Evolutionary conservation across 139 green algal genomes (phyloP).

Genomic region (Micractinium conductrix): DNA sequence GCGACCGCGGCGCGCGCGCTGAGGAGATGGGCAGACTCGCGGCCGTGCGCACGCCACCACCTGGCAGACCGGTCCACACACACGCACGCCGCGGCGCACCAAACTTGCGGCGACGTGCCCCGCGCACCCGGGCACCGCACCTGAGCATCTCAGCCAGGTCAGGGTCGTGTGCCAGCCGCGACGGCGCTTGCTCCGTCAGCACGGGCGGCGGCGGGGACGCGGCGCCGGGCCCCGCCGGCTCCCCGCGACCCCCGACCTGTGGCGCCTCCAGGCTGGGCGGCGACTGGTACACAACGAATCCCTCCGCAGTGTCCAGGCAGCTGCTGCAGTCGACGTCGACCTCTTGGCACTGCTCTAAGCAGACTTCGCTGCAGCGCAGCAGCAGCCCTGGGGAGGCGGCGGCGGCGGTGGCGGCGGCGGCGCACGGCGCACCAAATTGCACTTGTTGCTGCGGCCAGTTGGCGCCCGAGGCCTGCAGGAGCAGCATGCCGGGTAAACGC

Average conservation of each 20-base stretch:
- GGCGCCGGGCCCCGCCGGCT: neutral
- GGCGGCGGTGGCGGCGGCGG: no score
- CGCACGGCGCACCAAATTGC: no score
- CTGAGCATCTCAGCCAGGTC: conserved; percentile 17
- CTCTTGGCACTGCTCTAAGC: neutral
- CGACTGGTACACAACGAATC: neutral
- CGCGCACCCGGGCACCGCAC: no score
- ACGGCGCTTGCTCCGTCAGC: neutral
- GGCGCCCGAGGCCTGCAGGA: no score
- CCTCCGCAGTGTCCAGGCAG: neutral
- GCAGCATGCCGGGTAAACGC: no score
- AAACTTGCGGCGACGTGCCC: no score
- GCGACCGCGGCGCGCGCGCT: neutral
- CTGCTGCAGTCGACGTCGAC: neutral
- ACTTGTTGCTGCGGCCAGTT: no score
- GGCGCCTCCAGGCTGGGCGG: neutral
- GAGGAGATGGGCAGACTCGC: neutral
- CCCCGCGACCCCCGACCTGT: neutral
- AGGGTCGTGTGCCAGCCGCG: neutral
- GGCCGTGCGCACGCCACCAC: no score
- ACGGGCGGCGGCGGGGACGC: neutral
- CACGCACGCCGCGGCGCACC: no score
- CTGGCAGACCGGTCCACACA: no score
- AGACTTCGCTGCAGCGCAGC: no score
- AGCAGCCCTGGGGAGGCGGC: neutral